Conservation (phyloP, 345 rosid species). For the Lepidium africanum region DNA sequence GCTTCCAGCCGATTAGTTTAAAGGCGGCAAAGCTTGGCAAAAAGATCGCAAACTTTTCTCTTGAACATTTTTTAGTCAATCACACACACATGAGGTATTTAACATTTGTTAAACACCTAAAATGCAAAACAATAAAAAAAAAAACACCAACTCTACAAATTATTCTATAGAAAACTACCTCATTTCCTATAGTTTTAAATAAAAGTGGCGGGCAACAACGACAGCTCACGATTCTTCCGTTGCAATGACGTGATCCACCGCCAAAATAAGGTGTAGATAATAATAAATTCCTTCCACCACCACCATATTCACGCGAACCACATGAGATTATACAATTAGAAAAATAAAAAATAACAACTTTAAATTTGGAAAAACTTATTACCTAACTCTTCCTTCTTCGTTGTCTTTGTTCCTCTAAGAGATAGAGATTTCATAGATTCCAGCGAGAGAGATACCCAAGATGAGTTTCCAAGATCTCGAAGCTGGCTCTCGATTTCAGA, state of each 20-base stretch:
- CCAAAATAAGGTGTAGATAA: neutral
- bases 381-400: slow-evolving; percentile 23
- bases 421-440: neutral
- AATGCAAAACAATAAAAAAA: too few species aligned
- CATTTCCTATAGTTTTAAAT: too few species aligned
- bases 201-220: neutral
- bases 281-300: slow-evolving; percentile 1
- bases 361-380: neutral
- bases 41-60: too few species aligned
- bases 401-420: neutral
- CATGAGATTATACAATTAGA: neutral
- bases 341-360: neutral
- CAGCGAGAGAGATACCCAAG: neutral
- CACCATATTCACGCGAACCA: slow-evolving; percentile 16
- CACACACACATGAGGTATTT: too few species aligned
- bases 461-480: slow-evolving; percentile 75
- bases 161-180: too few species aligned
- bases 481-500: slow-evolving; percentile 26
- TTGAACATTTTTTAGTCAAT: too few species aligned
- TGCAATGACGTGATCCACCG: slow-evolving; percentile 23
- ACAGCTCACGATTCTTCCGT: slow-evolving; percentile 3
- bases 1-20: too few species aligned
- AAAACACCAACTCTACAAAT: too few species aligned
- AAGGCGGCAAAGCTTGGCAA: too few species aligned
- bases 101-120: too few species aligned